Percentiles rank a stretch among this genome's conserved stretches.
Conservation (phyloP, 345 rosid genomes). For the Noccaea bulbosa region DNA sequence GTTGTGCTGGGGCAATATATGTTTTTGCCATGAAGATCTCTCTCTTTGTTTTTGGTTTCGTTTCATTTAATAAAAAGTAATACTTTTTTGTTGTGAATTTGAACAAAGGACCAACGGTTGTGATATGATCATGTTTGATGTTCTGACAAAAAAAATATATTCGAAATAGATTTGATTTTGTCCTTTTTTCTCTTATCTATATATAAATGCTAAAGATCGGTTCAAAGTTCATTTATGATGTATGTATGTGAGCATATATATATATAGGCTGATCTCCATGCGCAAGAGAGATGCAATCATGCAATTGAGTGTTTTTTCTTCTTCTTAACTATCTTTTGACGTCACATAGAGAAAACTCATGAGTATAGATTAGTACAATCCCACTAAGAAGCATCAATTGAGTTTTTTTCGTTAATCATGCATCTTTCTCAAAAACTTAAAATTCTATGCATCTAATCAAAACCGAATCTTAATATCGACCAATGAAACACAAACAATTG, state of each 20-base stretch:
- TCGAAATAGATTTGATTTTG: conserved; percentile 30
- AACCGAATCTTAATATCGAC: conserved; percentile 18
- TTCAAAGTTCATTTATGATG: conserved; percentile 1
- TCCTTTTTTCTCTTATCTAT: neutral
- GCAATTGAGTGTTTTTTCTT: neutral
- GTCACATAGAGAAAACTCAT: conserved; percentile 10
- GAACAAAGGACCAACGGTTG: conserved; percentile 26
- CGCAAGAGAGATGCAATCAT: conserved; percentile 28
- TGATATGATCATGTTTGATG: conserved; percentile 30
- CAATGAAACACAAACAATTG: conserved; percentile 11
- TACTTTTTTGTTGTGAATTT: conserved; percentile 33
- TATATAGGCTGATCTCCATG: neutral
- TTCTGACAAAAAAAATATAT: conserved; percentile 19
- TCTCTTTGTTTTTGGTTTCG: neutral
- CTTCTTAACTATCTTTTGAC: neutral
- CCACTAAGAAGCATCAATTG: conserved; percentile 7
- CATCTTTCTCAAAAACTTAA: neutral
- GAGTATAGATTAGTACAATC: neutral
- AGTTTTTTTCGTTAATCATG: neutral
- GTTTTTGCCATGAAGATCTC: conserved; percentile 38
- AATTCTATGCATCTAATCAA: conserved; percentile 22
- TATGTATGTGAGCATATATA: neutral
- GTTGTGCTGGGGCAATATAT: conserved; percentile 33
- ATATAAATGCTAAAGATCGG: conserved; percentile 2
- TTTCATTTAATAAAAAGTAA: neutral